These are phyloP conservation scores for Phaeosphaeriaceae sp. DNA, from an alignment of 2,329 filamentous ascomycete species.

Conservation along the genomic window DNA sequence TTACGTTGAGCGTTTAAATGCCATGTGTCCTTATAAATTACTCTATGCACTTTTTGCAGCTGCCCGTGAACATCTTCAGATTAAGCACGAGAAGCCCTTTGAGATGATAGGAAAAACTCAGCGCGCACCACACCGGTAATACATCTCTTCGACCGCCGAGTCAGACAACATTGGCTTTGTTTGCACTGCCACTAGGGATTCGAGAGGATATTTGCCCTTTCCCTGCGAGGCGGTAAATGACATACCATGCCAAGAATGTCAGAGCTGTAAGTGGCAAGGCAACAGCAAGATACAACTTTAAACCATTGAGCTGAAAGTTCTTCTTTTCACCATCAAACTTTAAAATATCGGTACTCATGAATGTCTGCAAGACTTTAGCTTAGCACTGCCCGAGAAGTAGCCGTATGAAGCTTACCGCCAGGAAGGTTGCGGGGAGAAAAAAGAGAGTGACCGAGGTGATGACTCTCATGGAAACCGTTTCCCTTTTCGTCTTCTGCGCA, in stretches of 20 bases:
- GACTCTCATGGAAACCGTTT: conserved; percentile 52
- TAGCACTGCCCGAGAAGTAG: neutral
- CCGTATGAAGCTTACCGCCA: conserved; percentile 43
- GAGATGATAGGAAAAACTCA: too few relatives aligned
- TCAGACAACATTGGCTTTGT: too few relatives aligned
- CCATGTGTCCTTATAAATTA: too few relatives aligned
- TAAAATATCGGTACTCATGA: conserved; percentile 52
- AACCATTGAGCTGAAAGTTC: conserved; percentile 19
- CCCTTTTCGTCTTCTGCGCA: conserved; percentile 46
- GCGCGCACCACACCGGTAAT: too few relatives aligned
- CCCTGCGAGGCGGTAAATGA: conserved; percentile 41
- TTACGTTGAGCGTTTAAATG: too few relatives aligned
- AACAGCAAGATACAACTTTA: conserved; percentile 42
- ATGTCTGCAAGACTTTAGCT: conserved; percentile 36
- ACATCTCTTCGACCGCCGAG: too few relatives aligned
- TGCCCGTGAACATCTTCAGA: too few relatives aligned
- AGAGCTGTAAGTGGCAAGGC: conserved; percentile 44
- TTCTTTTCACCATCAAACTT: conserved; percentile 21
- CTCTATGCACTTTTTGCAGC: too few relatives aligned
- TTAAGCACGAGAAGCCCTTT: too few relatives aligned
- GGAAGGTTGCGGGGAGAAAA: conserved; percentile 53
- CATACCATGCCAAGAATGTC: conserved; percentile 45
- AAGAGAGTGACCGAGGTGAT: conserved; percentile 53
- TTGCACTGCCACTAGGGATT: too few relatives aligned
- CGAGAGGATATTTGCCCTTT: neutral